phyloP scores from a whole-genome alignment of 306 rosid species.

The Inga oerstediana region DNA sequence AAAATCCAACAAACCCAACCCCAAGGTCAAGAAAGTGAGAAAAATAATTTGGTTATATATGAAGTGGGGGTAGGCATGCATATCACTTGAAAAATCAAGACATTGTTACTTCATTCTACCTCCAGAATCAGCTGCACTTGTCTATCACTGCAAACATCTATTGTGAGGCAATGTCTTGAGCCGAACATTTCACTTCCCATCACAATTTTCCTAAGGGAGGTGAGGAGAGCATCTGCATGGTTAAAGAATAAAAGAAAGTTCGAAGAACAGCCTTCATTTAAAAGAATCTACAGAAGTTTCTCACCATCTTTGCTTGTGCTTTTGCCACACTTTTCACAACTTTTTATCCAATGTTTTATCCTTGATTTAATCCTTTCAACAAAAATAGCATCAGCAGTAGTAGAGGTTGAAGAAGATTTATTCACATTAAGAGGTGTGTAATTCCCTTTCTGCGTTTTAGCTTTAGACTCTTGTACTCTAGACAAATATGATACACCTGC shows the following conservation, averaged over 20 bases:
- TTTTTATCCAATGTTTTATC: slow-evolving; percentile 61
- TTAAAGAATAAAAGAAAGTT: slow-evolving; percentile 25
- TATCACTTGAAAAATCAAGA: slow-evolving; percentile 24
- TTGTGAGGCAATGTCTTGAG: slow-evolving; percentile 66
- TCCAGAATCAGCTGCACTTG: slow-evolving; percentile 76
- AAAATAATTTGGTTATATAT: slow-evolving; percentile 3
- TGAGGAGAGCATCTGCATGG: slow-evolving; percentile 64
- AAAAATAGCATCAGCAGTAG: slow-evolving; percentile 71
- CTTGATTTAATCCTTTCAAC: slow-evolving; percentile 69
- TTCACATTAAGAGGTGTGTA: not conserved
- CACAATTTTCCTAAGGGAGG: slow-evolving; percentile 62
- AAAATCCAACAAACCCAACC: slow-evolving; percentile 2
- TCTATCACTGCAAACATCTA: slow-evolving; percentile 84
- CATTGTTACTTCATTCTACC: slow-evolving; percentile 48
- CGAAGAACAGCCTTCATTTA: not conserved
- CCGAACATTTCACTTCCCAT: slow-evolving; percentile 57
- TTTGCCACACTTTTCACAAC: slow-evolving; percentile 42
- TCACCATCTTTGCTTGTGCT: slow-evolving; percentile 56
- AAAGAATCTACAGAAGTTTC: slow-evolving; percentile 27
- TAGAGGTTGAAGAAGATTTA: slow-evolving; percentile 42
- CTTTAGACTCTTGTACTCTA: too few species aligned
- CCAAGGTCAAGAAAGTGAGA: not conserved
- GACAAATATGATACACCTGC: too few species aligned
- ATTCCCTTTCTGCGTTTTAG: too few species aligned
- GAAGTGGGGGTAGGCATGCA: slow-evolving; percentile 9